Evolutionary conservation across 495 filamentous ascomycete genomes (phyloP), one percentile per base, ranked within the genome.

Genomic region (Durotheca rogersii): DNA sequence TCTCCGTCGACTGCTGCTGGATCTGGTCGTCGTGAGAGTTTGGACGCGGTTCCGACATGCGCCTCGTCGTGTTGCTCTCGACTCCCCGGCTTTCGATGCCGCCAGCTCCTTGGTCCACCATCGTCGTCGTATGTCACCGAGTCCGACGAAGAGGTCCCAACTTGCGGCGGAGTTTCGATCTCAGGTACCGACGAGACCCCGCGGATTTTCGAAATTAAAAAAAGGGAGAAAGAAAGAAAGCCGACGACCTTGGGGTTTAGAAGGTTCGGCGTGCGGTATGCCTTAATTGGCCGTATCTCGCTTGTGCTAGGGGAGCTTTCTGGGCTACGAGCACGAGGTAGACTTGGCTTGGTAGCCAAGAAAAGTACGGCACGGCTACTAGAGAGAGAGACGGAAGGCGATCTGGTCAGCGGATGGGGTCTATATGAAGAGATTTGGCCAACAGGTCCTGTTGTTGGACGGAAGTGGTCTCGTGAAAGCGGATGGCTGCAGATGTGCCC

Each of bases 101-200:
- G 18, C 71, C 68, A 23, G 68, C 65, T 46, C 69, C 70, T 67
- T 75, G 71, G 27, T 75, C 72, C 49, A 61, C 66, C 72, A 75
- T 75, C n/a, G 61, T 61, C n/a, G n/a, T n/a, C n/a, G n/a, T n/a
- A n/a, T n/a, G n/a, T n/a, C n/a, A n/a, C n/a, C n/a, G n/a, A n/a
- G n/a, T n/a, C n/a, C n/a, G n/a, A n/a, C n/a, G n/a, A n/a, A n/a
- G n/a, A n/a, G n/a, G n/a, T n/a, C n/a, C n/a, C n/a, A n/a, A n/a
- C n/a, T n/a, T n/a, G n/a, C n/a, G n/a, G n/a, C n/a, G n/a, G n/a
- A n/a, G n/a, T n/a, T n/a, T n/a, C n/a, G n/a, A n/a, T n/a, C n/a
- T n/a, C n/a, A n/a, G n/a, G n/a, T n/a, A n/a, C n/a, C n/a, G n/a
- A n/a, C n/a, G n/a, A n/a, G n/a, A n/a, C n/a, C n/a, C n/a, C n/a